Percentiles rank a stretch among this genome's conserved stretches.
Conservation (phyloP, 345 rosid species). For the Raphanus sativus region DNA sequence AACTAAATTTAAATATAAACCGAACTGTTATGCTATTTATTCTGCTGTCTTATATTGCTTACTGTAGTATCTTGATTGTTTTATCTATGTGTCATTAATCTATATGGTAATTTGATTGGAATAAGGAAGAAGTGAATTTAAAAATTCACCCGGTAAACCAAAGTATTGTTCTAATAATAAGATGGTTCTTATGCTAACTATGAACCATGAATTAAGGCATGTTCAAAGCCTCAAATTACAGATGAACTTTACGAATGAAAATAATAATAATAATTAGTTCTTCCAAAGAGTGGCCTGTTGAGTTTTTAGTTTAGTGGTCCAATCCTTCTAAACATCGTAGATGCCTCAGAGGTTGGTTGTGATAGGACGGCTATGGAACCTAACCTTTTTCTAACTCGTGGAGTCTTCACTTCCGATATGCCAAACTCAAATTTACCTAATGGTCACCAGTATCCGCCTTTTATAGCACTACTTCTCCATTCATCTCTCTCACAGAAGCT, state of each 20-base stretch:
- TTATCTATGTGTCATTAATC: too few species aligned
- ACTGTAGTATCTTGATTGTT: too few species aligned
- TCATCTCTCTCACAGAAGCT: background rate
- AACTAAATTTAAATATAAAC: too few species aligned
- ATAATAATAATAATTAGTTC: background rate
- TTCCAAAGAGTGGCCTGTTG: background rate
- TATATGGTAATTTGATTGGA: too few species aligned
- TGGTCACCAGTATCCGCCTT: background rate
- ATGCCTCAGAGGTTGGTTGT: background rate
- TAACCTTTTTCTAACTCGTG: constrained; percentile 15
- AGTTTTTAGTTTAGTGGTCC: constrained; percentile 5
- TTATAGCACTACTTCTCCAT: constrained; percentile 4
- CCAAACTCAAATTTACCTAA: background rate
- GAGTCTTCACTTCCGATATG: background rate
- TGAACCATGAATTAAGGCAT: too few species aligned
- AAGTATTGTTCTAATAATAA: too few species aligned
- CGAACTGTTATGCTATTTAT: too few species aligned
- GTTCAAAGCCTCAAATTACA: too few species aligned
- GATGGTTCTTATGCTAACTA: too few species aligned
- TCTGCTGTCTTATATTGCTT: too few species aligned
- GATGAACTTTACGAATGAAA: background rate
- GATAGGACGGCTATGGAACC: constrained; percentile 25
- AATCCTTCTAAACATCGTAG: background rate
- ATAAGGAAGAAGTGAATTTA: too few species aligned
- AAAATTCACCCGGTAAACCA: too few species aligned